These are phyloP conservation scores for Boletus speciosus DNA, from an alignment of 768 basidiomycete genomes.

Conservation along the genomic window DNA sequence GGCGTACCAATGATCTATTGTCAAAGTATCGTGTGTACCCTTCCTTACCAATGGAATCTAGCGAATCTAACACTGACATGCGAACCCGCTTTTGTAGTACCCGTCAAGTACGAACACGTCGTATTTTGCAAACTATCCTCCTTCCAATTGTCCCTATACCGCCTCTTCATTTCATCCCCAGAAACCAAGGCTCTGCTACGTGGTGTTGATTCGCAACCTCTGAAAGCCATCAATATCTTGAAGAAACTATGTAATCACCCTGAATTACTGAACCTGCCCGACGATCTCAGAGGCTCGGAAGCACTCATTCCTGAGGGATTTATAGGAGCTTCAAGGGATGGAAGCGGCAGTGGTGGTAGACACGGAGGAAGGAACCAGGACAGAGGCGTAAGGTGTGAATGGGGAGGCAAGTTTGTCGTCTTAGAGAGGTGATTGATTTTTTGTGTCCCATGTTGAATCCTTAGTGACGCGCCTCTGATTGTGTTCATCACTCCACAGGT, in stretches of 20 bases:
- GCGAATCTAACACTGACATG: neutral
- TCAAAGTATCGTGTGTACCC: constrained; percentile 83
- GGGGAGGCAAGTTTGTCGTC: constrained; percentile 90
- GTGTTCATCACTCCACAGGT: constrained; percentile 43
- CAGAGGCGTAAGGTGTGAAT: constrained; percentile 60
- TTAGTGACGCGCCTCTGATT: neutral
- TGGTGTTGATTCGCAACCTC: constrained; percentile 85
- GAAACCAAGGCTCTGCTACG: constrained; percentile 88
- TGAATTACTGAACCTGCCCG: constrained; percentile 80
- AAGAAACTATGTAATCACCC: constrained; percentile 97
- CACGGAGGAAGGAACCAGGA: constrained; percentile 41
- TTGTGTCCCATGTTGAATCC: neutral
- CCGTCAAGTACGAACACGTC: constrained; percentile 98
- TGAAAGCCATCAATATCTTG: constrained; percentile 91
- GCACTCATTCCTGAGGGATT: constrained; percentile 80
- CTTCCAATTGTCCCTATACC: constrained; percentile 82
- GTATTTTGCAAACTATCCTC: constrained; percentile 87
- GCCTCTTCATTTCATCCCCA: constrained; percentile 87
- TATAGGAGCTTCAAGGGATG: constrained; percentile 40
- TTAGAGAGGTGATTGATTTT: constrained; percentile 67
- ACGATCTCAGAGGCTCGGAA: constrained; percentile 80
- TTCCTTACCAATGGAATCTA: neutral
- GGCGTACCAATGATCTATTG: constrained; percentile 88
- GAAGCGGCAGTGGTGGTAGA: constrained; percentile 31
- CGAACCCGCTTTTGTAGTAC: constrained; percentile 52